A percentile compares a stretch with the other conserved stretches of the same genome.
Evolutionary conservation across 345 rosid genomes (phyloP).

Genomic region (Acer negundo): DNA sequence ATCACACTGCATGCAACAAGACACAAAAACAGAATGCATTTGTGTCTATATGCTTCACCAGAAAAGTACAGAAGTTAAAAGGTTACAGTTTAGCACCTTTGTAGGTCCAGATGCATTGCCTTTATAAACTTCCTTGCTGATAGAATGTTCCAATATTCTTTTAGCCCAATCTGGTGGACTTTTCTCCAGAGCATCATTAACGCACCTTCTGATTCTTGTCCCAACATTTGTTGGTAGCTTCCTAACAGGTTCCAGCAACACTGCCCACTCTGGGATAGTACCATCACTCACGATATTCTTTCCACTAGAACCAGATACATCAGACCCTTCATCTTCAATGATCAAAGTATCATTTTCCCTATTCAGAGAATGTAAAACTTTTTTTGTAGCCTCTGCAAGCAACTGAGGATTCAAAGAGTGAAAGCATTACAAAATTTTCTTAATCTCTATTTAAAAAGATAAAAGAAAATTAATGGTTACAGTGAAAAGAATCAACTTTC

Average conservation of each 20-base stretch:
- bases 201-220: constrained; percentile 93
- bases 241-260: constrained; percentile 79
- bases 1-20: background rate
- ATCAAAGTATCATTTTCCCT: constrained; percentile 55
- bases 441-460: too few species aligned
- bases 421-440: constrained; percentile 17
- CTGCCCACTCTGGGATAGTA: constrained; percentile 84
- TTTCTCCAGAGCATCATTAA: constrained; percentile 74
- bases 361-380: constrained; percentile 63
- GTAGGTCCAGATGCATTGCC: constrained; percentile 99
- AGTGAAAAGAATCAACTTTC: background rate
- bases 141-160: constrained; percentile 79
- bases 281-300: constrained; percentile 50
- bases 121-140: constrained; percentile 94
- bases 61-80: constrained; percentile 24
- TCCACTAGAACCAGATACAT: constrained; percentile 48
- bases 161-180: constrained; percentile 96
- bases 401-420: constrained; percentile 62
- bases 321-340: constrained; percentile 69
- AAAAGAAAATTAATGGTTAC: background rate
- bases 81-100: constrained; percentile 55
- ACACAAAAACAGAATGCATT: background rate
- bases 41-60: background rate
- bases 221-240: constrained; percentile 99
- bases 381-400: constrained; percentile 93